A percentile compares a stretch with the other conserved stretches of the same genome.
Conservation (phyloP, 2,329 filamentous ascomycete genomes). For the Monilinia fructigena region DNA sequence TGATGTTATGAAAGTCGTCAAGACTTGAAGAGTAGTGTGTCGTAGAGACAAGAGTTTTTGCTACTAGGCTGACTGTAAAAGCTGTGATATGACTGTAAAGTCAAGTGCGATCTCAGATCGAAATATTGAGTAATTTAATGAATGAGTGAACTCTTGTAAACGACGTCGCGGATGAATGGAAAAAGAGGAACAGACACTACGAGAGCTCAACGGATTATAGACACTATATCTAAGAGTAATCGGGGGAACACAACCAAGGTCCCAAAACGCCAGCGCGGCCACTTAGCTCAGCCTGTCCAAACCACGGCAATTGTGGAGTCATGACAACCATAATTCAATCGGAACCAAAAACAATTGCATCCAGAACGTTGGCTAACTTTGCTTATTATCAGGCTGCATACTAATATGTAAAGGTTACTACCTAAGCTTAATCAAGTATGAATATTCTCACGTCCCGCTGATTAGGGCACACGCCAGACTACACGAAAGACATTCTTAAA, state of each 20-base stretch:
- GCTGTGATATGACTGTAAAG: constrained; percentile 29
- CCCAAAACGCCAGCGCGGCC: constrained; percentile 10
- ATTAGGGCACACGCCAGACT: background rate
- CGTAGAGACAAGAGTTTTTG: constrained; percentile 29
- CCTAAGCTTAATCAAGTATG: background rate
- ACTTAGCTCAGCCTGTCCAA: constrained; percentile 11
- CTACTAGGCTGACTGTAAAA: constrained; percentile 22
- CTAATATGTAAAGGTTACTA: background rate
- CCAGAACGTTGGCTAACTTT: constrained; percentile 16
- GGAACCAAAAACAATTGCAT: constrained; percentile 14
- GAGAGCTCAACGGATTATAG: constrained; percentile 1
- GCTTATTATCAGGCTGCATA: constrained; percentile 14
- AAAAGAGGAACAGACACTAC: background rate
- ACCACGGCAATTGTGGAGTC: constrained; percentile 16
- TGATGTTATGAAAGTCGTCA: constrained; percentile 22
- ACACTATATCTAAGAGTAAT: background rate
- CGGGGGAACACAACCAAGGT: background rate
- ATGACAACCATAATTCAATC: constrained; percentile 9
- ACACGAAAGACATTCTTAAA: background rate
- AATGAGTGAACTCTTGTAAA: constrained; percentile 29
- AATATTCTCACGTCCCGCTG: background rate
- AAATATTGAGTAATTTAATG: constrained; percentile 28
- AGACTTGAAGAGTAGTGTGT: constrained; percentile 18
- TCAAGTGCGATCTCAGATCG: constrained; percentile 36
- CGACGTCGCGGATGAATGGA: constrained; percentile 28